Evolutionary conservation across 2,329 filamentous ascomycete genomes (phyloP), one percentile per base, ranked within the genome.

Genomic region (Dissoconium aciculare): DNA sequence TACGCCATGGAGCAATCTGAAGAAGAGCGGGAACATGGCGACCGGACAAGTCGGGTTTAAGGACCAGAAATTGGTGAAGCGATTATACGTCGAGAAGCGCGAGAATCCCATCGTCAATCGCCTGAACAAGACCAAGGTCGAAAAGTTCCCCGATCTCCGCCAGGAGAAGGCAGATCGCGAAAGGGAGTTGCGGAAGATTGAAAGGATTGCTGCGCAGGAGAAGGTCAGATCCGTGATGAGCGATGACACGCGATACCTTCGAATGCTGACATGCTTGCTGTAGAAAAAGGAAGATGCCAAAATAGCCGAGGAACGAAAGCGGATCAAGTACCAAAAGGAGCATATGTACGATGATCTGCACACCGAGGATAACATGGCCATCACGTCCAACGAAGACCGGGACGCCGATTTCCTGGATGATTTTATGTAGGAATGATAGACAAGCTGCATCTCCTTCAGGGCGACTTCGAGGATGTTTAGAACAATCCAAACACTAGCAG

Each of bases 341-440:
- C 87, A 98, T 58, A 87, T 85, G 2, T 98, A 98, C 55, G 89
- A 95, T 52, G 84, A 93, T 27, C 58, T 94, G 32, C 84, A 93
- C 55, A 73, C 70, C 4, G 83, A 91, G 32, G 81, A 93, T 35
- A 78, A 79, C 46, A 67, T 92, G 61, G 73, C 73, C 26, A 60
- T 56, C 13, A 73, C 74, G 33, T 93, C 77, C 60, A 98, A 98
- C 56, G 81, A 94, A 57, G 74, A 93, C 49, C 71, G 83, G 10
- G 66, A 69, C 39, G 70, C 74, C 36, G 64, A 81, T 52, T 85
- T 81, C 61, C 69, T 82, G 50, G 85, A 94, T 36, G 87, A 98
- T 51, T 98, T 98, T 51, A 91, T 93, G 83, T 56, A 44, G 26
- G 19, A 23, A 8, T n/a, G n/a, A n/a, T n/a, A n/a, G n/a, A n/a